Evolutionary conservation across 2,329 filamentous ascomycete genomes (phyloP), one percentile per base, ranked within the genome.

Genomic region (Xylaria sp.): DNA sequence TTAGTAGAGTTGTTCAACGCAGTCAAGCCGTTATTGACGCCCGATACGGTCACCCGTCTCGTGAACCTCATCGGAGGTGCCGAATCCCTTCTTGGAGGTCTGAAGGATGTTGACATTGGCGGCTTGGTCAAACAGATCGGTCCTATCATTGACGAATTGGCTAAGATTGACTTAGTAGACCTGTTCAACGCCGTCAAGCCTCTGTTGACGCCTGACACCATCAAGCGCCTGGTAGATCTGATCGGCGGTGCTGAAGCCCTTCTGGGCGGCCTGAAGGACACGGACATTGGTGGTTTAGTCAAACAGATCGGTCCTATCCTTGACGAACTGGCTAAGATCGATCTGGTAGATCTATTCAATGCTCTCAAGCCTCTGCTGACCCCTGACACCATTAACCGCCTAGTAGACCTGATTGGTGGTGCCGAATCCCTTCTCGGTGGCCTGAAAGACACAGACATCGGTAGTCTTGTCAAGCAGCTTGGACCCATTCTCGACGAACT

Each of bases 231-330:
- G 1, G 65, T 72, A 3, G 61, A 61, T 13, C 63, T 76, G 2
- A 63, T 76, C 34, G 64, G 61, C 35, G 73, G 73, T 46, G 70
- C 71, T 2, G 71, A 71, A 53, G 46, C 51, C 7, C 63, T 73
- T 10, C 56, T 72, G 1, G 66, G 65, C 2, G 68, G 71, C 0
- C 67, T 79, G 1, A 67, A 69, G 47, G 67, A 67, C n/a, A 67
- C 78, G 13, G 75, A 79, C 46, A 63, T 79, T 1, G 67, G 68
- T 19, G 72, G 72, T 9, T 67, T 78, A 6, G 55, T 78, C 9
- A 66, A 73, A 11, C 66, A 73, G 53, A 57, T 71, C 73, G 39
- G 71, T 35, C 74, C 75, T 0, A 60, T 77, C 0, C 66, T 76
- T 5, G 63, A 66, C 0, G 69, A 65, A 3, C 62, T 76, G 0